These are phyloP conservation scores for Metschnikowia picachoensis DNA, from an alignment of 805 yeast species.

Conservation along the genomic window DNA sequence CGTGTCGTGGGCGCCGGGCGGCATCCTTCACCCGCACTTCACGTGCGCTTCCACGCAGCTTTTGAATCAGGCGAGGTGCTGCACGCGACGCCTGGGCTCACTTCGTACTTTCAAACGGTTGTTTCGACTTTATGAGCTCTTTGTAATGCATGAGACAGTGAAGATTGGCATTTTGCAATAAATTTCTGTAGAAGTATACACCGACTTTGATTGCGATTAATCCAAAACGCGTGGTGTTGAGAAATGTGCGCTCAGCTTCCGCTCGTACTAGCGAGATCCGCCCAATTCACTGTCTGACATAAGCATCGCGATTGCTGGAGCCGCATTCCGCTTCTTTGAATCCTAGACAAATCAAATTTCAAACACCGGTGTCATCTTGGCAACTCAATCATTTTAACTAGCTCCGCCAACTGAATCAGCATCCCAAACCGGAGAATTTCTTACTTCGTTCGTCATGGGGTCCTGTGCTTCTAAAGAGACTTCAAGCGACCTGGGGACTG, in stretches of 20 bases:
- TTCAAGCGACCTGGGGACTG: neutral
- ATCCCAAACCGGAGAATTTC: neutral
- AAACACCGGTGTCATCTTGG: neutral
- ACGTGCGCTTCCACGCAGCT: no score
- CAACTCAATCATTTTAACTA: neutral
- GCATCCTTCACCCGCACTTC: no score
- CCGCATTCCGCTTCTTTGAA: slow-evolving; percentile 2
- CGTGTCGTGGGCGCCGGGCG: no score
- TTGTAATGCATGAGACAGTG: no score
- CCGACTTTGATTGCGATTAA: no score
- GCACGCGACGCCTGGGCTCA: no score
- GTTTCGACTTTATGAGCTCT: no score
- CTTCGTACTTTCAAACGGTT: no score
- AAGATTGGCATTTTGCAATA: no score
- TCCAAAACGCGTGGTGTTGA: neutral
- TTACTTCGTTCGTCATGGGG: slow-evolving; percentile 9
- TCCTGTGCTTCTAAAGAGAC: slow-evolving; percentile 14
- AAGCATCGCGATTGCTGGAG: slow-evolving; percentile 11
- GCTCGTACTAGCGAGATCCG: slow-evolving; percentile 5
- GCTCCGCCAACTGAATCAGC: no score
- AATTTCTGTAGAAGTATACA: no score
- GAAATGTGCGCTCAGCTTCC: neutral
- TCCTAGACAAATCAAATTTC: neutral
- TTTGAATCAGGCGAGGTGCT: no score
- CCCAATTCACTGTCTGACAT: slow-evolving; percentile 8